These are phyloP conservation scores for Oryza australiensis DNA, from an alignment of 176 grass and related monocot genomes.

Conservation along the genomic window DNA sequence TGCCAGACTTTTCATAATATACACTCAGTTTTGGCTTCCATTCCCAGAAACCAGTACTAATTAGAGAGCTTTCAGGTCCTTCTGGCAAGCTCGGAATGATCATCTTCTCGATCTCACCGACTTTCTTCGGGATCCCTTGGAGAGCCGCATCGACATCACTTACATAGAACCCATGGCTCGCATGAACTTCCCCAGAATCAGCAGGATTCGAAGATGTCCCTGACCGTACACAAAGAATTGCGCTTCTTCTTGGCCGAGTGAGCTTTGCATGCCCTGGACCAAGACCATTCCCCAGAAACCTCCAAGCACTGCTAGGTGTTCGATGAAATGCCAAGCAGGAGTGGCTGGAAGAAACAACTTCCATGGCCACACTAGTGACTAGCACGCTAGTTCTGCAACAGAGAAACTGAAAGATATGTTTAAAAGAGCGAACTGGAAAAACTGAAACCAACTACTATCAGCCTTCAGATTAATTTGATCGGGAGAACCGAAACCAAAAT, in stretches of 20 bases:
- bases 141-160: conserved; percentile 51
- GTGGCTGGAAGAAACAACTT: conserved; percentile 66
- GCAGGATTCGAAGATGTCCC: conserved; percentile 12
- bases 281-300: conserved; percentile 34
- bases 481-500: neutral
- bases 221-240: conserved; percentile 39
- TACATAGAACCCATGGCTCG: conserved; percentile 35
- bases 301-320: conserved; percentile 40
- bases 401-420: neutral
- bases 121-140: conserved; percentile 46
- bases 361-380: conserved; percentile 40
- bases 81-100: conserved; percentile 69
- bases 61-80: conserved; percentile 49
- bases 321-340: conserved; percentile 56
- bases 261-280: conserved; percentile 24
- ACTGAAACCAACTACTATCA: neutral
- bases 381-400: conserved; percentile 33
- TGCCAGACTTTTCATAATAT: conserved; percentile 82
- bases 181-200: conserved; percentile 31
- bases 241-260: conserved; percentile 36
- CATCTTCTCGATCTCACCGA: conserved; percentile 38
- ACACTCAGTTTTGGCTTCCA: conserved; percentile 89
- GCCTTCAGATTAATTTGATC: neutral
- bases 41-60: conserved; percentile 85
- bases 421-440: neutral